Percentiles rank a stretch among this genome's conserved stretches.
These are phyloP conservation scores for Lanzia echinophila DNA, from an alignment of 2,329 filamentous ascomycete species.

Conservation along the genomic window DNA sequence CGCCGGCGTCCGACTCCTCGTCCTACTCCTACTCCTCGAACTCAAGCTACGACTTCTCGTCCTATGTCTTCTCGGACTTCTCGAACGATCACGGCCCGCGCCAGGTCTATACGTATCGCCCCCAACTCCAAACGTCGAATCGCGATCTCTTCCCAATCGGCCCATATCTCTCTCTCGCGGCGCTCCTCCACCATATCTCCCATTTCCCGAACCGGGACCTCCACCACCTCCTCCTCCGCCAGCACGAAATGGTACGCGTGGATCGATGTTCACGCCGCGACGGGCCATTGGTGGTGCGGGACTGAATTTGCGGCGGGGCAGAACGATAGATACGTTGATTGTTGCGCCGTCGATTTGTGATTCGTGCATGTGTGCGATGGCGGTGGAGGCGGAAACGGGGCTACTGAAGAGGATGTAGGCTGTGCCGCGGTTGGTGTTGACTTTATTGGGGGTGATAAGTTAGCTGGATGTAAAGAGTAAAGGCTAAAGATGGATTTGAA, in stretches of 20 bases:
- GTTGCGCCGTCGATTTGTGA: slow-evolving; percentile 50
- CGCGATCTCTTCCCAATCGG: not conserved
- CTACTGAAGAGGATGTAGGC: slow-evolving; percentile 84
- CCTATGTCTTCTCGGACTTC: slow-evolving; percentile 6
- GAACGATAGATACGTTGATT: slow-evolving; percentile 32
- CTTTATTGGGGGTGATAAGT: slow-evolving; percentile 39
- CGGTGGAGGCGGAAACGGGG: slow-evolving; percentile 73
- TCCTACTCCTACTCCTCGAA: not conserved
- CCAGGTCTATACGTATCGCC: not conserved
- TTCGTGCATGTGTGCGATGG: slow-evolving; percentile 96
- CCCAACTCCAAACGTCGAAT: not conserved
- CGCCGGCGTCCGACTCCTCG: not conserved
- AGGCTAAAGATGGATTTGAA: not conserved
- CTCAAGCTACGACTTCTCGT: not conserved
- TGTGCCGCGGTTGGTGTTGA: slow-evolving; percentile 83
- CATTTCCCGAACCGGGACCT: slow-evolving; percentile 17
- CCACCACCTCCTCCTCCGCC: slow-evolving; percentile 5
- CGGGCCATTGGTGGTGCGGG: slow-evolving; percentile 68
- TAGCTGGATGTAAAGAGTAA: not conserved
- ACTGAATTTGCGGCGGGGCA: slow-evolving; percentile 57
- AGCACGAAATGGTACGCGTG: slow-evolving; percentile 34
- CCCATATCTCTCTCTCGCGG: slow-evolving; percentile 13
- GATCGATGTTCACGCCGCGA: slow-evolving; percentile 52
- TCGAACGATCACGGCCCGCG: not conserved
- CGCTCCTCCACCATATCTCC: not conserved